Evolutionary conservation across 331 rosid genomes (phyloP).

Genomic region (Phaseolus coccineus): DNA sequence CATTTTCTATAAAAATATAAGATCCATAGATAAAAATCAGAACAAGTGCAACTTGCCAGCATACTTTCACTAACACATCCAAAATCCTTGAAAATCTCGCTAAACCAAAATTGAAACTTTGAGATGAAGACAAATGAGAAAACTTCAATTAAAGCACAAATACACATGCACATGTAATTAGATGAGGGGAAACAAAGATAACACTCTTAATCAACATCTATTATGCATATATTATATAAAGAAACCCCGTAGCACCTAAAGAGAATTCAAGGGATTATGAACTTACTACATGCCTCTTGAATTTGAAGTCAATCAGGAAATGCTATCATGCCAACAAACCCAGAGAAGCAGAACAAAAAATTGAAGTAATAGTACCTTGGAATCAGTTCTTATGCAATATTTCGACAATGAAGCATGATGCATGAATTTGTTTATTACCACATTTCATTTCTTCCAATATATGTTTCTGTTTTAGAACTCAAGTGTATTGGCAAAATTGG

Average conservation of each 20-base stretch:
- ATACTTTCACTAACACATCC: too few relatives aligned
- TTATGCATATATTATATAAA: too few relatives aligned
- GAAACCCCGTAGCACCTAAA: slow-evolving; percentile 12
- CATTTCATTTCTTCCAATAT: too few relatives aligned
- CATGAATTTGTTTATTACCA: too few relatives aligned
- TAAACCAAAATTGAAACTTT: too few relatives aligned
- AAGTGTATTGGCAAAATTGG: not conserved
- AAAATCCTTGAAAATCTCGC: too few relatives aligned
- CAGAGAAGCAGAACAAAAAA: slow-evolving; percentile 8
- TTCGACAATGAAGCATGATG: slow-evolving; percentile 15
- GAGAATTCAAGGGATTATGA: slow-evolving; percentile 22
- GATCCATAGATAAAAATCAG: too few relatives aligned
- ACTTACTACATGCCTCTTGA: not conserved
- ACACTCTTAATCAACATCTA: slow-evolving; percentile 18
- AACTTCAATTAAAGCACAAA: too few relatives aligned
- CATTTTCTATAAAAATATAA: too few relatives aligned
- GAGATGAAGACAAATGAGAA: too few relatives aligned
- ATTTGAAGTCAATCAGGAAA: slow-evolving; percentile 24
- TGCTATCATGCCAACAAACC: slow-evolving; percentile 12
- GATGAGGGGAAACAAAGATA: not conserved
- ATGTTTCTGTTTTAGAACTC: not conserved
- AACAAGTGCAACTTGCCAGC: too few relatives aligned
- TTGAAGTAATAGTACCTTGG: not conserved
- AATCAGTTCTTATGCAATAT: not conserved
- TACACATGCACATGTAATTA: not conserved